Evolutionary conservation across 306 rosid genomes (phyloP), one percentile per base, ranked within the genome.

Genomic region (Quercus robur): DNA sequence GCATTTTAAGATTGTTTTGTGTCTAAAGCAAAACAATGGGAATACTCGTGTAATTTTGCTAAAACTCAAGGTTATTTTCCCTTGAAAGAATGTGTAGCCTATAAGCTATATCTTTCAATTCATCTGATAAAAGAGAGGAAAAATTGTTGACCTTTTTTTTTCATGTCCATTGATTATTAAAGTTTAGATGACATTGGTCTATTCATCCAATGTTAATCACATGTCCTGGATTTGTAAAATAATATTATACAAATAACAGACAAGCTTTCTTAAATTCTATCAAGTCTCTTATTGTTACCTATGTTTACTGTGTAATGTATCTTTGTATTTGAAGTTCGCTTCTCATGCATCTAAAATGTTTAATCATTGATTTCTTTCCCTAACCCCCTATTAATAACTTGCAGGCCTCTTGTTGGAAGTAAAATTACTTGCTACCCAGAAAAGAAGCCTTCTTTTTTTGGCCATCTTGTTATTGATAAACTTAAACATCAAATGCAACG

Each of bases 331-430:
- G 69, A 35, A 46, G 20, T 52, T 79, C 9, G 52, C 23, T 66
- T 44, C 58, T 54, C 41, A 46, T 73, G 41, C 64, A 31, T 49
- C 35, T 26, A 9, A 19, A 67, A 66, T 75, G 61, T 56, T 69
- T 67, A 4, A 66, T 31, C 31, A 55, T 54, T 73, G 52, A 61
- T 79, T 4, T 56, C 28, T 44, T 56, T 3, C 33, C 13, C 70
- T 13, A 5, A 19, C 20, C 21, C 52, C 26, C 52, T n/a, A 41
- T 56, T 7, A 9, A 51, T 14, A 63, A 26, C 66, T 77, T 76
- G 41, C 85, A 93, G 99, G 55, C 97, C 91, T 21, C 94, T 95
- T 67, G 85, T 91, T 80, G 98, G 88, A 79, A 89, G 88, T 70
- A 8, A 85, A 74, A 23, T 30, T 76, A 91, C 94, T 68, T 83